phyloP scores from a whole-genome alignment of 257 asterid genomes.

The Catharanthus roseus region DNA sequence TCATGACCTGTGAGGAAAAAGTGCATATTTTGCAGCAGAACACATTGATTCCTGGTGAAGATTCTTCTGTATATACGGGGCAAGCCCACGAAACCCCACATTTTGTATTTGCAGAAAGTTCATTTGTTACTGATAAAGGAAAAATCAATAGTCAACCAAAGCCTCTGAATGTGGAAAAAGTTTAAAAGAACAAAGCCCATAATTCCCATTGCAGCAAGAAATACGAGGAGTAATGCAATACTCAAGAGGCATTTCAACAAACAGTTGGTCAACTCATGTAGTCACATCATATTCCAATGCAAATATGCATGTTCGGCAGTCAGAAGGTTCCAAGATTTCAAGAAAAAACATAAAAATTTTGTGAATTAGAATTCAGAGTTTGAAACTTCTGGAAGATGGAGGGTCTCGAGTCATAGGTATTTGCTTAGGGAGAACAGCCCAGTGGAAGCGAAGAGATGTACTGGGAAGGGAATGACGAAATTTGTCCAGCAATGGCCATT shows the following conservation, averaged over 20 bases:
- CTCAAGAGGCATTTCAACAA: slow-evolving; percentile 9
- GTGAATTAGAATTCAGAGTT: not conserved
- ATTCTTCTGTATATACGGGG: slow-evolving; percentile 4
- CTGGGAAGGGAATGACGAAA: no score
- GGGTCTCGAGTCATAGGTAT: not conserved
- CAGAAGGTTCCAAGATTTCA: no score
- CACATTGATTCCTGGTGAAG: not conserved
- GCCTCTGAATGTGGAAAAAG: not conserved
- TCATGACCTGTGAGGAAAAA: not conserved
- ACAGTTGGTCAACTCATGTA: not conserved
- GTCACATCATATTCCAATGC: not conserved
- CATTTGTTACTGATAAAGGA: not conserved
- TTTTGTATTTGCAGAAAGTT: not conserved
- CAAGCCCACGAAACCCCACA: slow-evolving; percentile 3
- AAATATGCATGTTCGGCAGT: not conserved
- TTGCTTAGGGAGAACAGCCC: not conserved
- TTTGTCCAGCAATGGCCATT: no score
- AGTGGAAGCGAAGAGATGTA: no score
- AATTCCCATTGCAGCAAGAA: not conserved
- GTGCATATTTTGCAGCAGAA: slow-evolving; percentile 8
- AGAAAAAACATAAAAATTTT: not conserved
- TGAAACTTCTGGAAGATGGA: not conserved
- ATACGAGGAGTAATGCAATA: not conserved
- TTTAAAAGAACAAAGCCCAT: not conserved
- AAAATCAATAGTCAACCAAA: not conserved